Conservation (phyloP, 2,329 filamentous ascomycete genomes). For the Acephala macrosclerotiorum region DNA sequence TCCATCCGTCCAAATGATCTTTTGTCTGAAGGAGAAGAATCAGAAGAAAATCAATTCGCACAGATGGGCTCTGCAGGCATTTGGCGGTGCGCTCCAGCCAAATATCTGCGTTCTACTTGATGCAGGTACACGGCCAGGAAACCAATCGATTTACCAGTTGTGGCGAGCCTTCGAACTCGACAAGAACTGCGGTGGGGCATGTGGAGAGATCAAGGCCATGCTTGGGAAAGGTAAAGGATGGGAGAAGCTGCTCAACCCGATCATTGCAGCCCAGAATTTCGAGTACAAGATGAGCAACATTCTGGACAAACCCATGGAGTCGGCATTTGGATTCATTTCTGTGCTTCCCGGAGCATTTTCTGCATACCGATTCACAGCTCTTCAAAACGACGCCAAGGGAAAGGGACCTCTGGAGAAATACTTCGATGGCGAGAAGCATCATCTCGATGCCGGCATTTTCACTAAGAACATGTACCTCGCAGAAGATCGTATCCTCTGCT, state of each 20-base stretch:
- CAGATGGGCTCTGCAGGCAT: conserved; percentile 37
- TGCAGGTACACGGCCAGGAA: conserved; percentile 36
- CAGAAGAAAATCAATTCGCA: conserved; percentile 39
- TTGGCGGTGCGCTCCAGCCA: conserved; percentile 34
- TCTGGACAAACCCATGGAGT: conserved; percentile 40
- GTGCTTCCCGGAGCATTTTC: conserved; percentile 68
- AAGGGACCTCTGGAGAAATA: conserved; percentile 76
- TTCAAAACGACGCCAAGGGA: conserved; percentile 73
- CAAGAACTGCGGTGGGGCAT: conserved; percentile 34
- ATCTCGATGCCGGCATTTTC: conserved; percentile 64
- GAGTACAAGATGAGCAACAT: conserved; percentile 41
- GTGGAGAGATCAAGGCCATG: conserved; percentile 39
- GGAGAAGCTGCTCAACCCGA: conserved; percentile 35
- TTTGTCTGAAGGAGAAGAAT: conserved; percentile 39
- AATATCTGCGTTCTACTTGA: conserved; percentile 35
- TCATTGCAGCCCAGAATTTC: conserved; percentile 39
- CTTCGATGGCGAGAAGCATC: conserved; percentile 76
- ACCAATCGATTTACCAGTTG: conserved; percentile 32
- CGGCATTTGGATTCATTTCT: conserved; percentile 38
- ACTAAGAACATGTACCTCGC: conserved; percentile 73
- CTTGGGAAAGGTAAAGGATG: conserved; percentile 46
- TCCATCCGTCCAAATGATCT: conserved; percentile 48
- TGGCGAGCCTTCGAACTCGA: conserved; percentile 37
- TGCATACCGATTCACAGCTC: conserved; percentile 73
- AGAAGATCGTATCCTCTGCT: conserved; percentile 66